Evolutionary conservation across 352 stramenopile genomes (phyloP), one percentile per base, ranked within the genome.

Genomic region (Phytopythium oedochilum): DNA sequence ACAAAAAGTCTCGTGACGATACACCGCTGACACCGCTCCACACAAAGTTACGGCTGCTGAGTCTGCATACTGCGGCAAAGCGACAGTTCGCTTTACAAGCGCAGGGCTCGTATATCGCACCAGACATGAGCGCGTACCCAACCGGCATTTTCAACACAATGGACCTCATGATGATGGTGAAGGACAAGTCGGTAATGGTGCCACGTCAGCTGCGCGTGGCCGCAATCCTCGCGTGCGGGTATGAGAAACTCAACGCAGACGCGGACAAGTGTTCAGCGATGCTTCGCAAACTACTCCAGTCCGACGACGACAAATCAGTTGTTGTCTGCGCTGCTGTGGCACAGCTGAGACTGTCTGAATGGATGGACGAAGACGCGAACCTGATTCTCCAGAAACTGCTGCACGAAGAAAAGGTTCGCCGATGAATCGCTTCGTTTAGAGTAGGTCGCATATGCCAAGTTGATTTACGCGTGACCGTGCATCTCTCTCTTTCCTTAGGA

Each of bases 281-380:
- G 55, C 70, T 92, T n/a, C 59, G 71, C 20, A 83, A 88, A 34
- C 55, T 92, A 2, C 60, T 92, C 7, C 61, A 70, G 36, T 79
- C 64, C 57, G 66, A 78, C 1, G 79, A 89, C 64, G 84, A 94
- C 34, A 73, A 87, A 38, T 89, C 80, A 0, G 68, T 88, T 0
- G 69, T 73, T 12, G 83, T 93, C 4, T 91, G 83, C 39, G 75
- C 83, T 28, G 83, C 85, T 10, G 84, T 95, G 10, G 83, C 83
- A 4, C 59, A 92, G 12, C 52, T 95, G 3, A 73, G 79, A 5
- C 39, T 89, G 9, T 90, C 81, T 0, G 78, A 95, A 39, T 95
- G 83, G 83, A 95, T 93, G 78, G 74, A 95, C 45, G 83, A 95
- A 75, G 73, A 86, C 54, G 78, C 85, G 1, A 93, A 91, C 46